These are phyloP conservation scores for Paralagenidium karlingii DNA, from an alignment of 352 stramenopile species.

Conservation along the genomic window DNA sequence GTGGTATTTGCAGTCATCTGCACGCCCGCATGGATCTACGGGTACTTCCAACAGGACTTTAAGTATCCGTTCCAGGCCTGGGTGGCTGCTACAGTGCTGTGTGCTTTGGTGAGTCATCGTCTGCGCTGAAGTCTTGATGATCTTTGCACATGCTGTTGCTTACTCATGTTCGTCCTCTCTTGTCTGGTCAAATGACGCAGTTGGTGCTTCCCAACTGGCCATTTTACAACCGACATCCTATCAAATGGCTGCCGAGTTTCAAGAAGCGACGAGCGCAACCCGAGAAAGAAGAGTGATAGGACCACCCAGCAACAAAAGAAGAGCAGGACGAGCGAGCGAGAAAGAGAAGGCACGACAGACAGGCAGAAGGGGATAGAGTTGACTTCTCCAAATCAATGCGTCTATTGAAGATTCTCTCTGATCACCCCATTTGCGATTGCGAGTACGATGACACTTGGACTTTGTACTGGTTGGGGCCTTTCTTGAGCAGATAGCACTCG, in stretches of 20 bases:
- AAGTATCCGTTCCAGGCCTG: slow-evolving; percentile 65
- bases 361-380: no score
- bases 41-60: slow-evolving; percentile 75
- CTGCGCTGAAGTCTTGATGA: neutral
- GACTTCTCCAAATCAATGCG: no score
- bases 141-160: neutral
- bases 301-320: slow-evolving; percentile 7
- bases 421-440: no score
- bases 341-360: no score
- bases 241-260: slow-evolving; percentile 65
- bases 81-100: slow-evolving; percentile 33
- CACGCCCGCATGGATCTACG: slow-evolving; percentile 72
- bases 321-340: no score
- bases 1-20: slow-evolving; percentile 65
- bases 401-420: no score
- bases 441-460: no score
- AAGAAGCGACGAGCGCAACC: slow-evolving; percentile 29
- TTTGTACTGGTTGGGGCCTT: slow-evolving; percentile 70
- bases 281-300: slow-evolving; percentile 35
- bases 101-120: slow-evolving; percentile 28
- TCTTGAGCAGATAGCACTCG: slow-evolving; percentile 80
- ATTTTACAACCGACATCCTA: slow-evolving; percentile 73
- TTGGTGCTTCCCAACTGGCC: slow-evolving; percentile 70
- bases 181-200: slow-evolving; percentile 14
- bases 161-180: neutral